Conservation (phyloP, 1,284 basidiomycete species). For the Apiotrichum veenhuisii region DNA sequence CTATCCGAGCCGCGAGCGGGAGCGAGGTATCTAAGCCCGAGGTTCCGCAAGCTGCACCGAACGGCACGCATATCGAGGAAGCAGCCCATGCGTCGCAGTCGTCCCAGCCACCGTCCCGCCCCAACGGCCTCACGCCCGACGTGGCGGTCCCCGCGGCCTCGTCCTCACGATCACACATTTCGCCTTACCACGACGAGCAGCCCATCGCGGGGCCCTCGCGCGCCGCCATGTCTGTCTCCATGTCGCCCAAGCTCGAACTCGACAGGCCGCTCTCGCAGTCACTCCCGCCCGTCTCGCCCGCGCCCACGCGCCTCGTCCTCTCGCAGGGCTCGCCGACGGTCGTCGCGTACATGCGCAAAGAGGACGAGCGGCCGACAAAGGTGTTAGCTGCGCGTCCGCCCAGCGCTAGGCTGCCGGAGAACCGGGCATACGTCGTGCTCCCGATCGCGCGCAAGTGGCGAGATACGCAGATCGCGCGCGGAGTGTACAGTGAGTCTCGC, state of each 20-base stretch:
- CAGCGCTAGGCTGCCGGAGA: not conserved
- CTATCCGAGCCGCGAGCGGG: too few species aligned
- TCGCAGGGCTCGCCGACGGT: not conserved
- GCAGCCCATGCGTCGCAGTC: too few species aligned
- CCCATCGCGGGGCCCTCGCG: not conserved
- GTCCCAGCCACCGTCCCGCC: too few species aligned
- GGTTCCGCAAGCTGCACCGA: not conserved
- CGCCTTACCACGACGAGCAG: not conserved
- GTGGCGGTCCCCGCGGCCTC: too few species aligned
- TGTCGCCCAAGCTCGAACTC: not conserved
- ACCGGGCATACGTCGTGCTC: slow-evolving; percentile 5
- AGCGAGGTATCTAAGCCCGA: too few species aligned
- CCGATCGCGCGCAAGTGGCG: slow-evolving; percentile 7
- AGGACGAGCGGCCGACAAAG: not conserved
- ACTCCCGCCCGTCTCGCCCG: not conserved
- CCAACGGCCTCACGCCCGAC: too few species aligned
- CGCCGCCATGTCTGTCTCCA: not conserved
- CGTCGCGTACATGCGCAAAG: not conserved
- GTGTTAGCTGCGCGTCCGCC: not conserved
- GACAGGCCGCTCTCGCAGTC: not conserved
- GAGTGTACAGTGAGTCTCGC: slow-evolving; percentile 8
- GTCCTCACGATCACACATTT: not conserved
- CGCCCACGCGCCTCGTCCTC: not conserved
- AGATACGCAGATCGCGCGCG: slow-evolving; percentile 10
- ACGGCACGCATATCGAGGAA: not conserved